Conservation (phyloP, 2,329 filamentous ascomycete genomes). For the Pseudonectria foliicola region DNA sequence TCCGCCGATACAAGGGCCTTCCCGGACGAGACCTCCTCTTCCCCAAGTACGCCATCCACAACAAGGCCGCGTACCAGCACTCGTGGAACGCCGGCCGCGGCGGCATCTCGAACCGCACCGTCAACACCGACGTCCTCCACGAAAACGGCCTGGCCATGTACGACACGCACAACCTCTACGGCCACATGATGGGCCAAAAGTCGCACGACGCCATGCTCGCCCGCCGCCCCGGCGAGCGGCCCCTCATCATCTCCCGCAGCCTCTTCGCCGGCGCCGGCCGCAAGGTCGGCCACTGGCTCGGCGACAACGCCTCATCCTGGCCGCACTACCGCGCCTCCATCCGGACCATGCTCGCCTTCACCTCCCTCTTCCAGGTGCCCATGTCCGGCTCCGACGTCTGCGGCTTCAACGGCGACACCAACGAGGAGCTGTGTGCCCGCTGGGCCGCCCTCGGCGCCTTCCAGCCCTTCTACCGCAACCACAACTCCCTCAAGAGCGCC, state of each 20-base stretch:
- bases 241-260: conserved; percentile 77
- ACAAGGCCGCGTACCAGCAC: conserved; percentile 49
- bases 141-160: conserved; percentile 68
- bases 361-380: conserved; percentile 59
- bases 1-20: conserved; percentile 35
- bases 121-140: conserved; percentile 73
- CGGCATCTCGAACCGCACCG: conserved; percentile 51
- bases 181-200: conserved; percentile 67
- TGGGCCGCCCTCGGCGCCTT: conserved; percentile 67
- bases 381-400: conserved; percentile 71
- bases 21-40: conserved; percentile 57
- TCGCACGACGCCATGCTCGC: conserved; percentile 64
- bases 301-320: conserved; percentile 66
- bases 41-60: conserved; percentile 71
- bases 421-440: conserved; percentile 57
- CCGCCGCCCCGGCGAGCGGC: conserved; percentile 61
- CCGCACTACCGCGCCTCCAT: conserved; percentile 71
- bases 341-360: conserved; percentile 68
- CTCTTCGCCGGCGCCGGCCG: conserved; percentile 73
- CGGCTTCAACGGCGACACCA: conserved; percentile 61
- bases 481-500: conserved; percentile 42
- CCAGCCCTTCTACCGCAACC: conserved; percentile 64
- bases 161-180: conserved; percentile 75
- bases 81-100: conserved; percentile 49
- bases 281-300: conserved; percentile 77